phyloP scores from a whole-genome alignment of 371 early-diverging fungal species.

The Rhizomucor miehei region DNA sequence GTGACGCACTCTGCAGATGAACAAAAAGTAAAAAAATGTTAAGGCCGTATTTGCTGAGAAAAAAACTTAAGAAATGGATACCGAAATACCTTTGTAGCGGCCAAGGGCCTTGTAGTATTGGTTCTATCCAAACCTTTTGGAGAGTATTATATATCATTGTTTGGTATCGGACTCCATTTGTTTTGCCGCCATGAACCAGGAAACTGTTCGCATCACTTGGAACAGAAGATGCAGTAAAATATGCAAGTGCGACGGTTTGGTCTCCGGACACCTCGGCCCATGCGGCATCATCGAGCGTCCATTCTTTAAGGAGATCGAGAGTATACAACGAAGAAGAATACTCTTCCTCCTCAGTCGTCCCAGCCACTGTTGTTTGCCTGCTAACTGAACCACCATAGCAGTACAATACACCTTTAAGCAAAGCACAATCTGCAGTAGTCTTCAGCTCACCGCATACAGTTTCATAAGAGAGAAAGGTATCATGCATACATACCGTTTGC shows the following conservation, averaged over 20 bases:
- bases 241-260: slow-evolving; percentile 8
- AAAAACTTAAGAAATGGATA: background rate
- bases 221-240: slow-evolving; percentile 19
- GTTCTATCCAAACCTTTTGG: slow-evolving; percentile 10
- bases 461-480: background rate
- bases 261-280: slow-evolving; percentile 15
- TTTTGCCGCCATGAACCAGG: slow-evolving; percentile 26
- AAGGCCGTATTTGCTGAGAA: slow-evolving; percentile 4
- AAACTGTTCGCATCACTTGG: slow-evolving; percentile 16
- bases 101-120: slow-evolving; percentile 1
- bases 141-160: slow-evolving; percentile 17
- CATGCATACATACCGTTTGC: slow-evolving; percentile 1
- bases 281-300: slow-evolving; percentile 26
- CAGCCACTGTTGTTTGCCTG: background rate
- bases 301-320: slow-evolving; percentile 16
- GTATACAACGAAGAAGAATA: slow-evolving; percentile 14
- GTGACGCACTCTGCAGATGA: slow-evolving; percentile 24
- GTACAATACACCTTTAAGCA: slow-evolving; percentile 13
- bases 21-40: slow-evolving; percentile 2
- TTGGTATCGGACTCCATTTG: background rate
- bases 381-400: slow-evolving; percentile 19
- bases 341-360: slow-evolving; percentile 8
- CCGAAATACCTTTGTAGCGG: slow-evolving; percentile 9
- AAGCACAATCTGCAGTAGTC: slow-evolving; percentile 22
- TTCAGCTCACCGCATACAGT: background rate